A percentile compares a stretch with the other conserved stretches of the same genome.
These are phyloP conservation scores for Ostreobium quekettii DNA, from an alignment of 139 green algal species.

Conservation along the genomic window DNA sequence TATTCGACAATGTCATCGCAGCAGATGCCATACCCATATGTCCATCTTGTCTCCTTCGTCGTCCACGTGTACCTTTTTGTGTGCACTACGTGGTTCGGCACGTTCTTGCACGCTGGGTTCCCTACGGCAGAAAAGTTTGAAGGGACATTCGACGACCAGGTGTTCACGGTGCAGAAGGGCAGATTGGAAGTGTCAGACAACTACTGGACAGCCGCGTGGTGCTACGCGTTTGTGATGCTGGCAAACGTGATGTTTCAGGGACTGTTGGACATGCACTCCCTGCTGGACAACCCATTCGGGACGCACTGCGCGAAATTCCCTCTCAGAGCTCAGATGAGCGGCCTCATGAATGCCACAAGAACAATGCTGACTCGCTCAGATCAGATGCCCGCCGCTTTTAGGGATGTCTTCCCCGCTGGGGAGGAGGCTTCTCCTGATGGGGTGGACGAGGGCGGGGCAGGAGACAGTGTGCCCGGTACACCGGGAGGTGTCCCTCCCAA, in stretches of 20 bases:
- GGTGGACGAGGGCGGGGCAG: too few species aligned
- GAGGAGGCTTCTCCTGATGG: too few species aligned
- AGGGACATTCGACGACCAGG: neutral
- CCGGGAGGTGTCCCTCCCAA: too few species aligned
- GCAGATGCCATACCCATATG: conserved; percentile 25
- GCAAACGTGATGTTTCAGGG: conserved; percentile 11
- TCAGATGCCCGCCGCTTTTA: conserved; percentile 15
- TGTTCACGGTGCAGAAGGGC: neutral
- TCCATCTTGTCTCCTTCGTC: conserved; percentile 14
- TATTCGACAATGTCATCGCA: conserved; percentile 27
- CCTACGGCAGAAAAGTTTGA: neutral
- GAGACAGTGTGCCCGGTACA: too few species aligned
- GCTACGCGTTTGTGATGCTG: neutral
- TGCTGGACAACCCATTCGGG: conserved; percentile 31
- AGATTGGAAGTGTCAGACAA: neutral
- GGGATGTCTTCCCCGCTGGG: conserved; percentile 23
- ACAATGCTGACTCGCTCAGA: conserved; percentile 20
- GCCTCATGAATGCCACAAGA: conserved; percentile 23
- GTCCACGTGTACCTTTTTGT: conserved; percentile 20
- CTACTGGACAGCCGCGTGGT: neutral
- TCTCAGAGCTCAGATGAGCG: conserved; percentile 17
- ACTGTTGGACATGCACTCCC: conserved; percentile 28
- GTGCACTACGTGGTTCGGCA: conserved; percentile 15
- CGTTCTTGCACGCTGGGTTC: conserved; percentile 2
- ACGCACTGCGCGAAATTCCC: conserved; percentile 27